Conservation (phyloP, 2,329 filamentous ascomycete genomes). For the Capronia coronata region DNA sequence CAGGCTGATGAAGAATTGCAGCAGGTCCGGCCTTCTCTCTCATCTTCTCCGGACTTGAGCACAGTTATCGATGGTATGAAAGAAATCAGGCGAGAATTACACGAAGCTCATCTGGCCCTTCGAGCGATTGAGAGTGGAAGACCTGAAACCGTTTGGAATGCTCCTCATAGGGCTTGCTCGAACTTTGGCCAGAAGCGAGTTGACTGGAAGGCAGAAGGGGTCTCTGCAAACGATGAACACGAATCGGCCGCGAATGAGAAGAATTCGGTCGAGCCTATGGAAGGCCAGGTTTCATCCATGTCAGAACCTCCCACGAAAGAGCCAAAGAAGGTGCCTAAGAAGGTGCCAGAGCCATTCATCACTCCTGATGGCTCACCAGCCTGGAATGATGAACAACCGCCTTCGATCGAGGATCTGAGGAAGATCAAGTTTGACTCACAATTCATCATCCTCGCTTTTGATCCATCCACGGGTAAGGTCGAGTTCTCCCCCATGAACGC, state of each 20-base stretch:
- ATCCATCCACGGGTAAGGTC: constrained; percentile 24
- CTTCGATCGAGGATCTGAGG: constrained; percentile 15
- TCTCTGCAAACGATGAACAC: background rate
- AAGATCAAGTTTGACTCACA: constrained; percentile 12
- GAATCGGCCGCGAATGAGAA: background rate
- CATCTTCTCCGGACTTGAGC: constrained; percentile 6
- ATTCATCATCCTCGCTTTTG: constrained; percentile 20
- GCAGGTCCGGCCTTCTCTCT: background rate
- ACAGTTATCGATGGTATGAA: constrained; percentile 21
- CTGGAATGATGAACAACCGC: constrained; percentile 25
- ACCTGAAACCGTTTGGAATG: constrained; percentile 17
- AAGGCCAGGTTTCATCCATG: background rate
- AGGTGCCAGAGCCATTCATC: constrained; percentile 16
- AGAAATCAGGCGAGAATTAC: constrained; percentile 16
- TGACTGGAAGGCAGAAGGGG: constrained; percentile 8
- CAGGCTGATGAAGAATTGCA: background rate
- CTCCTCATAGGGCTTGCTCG: constrained; percentile 4
- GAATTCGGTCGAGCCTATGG: background rate
- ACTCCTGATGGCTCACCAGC: constrained; percentile 13
- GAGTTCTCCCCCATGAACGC: constrained; percentile 22
- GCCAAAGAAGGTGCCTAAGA: constrained; percentile 9
- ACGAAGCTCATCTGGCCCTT: constrained; percentile 16
- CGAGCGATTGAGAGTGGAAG: constrained; percentile 14
- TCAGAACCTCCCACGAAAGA: background rate
- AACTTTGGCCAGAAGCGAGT: constrained; percentile 20